Base-by-base conservation (phyloP, 1,139 yeast genomes). In the Spathaspora sp. region DNA sequence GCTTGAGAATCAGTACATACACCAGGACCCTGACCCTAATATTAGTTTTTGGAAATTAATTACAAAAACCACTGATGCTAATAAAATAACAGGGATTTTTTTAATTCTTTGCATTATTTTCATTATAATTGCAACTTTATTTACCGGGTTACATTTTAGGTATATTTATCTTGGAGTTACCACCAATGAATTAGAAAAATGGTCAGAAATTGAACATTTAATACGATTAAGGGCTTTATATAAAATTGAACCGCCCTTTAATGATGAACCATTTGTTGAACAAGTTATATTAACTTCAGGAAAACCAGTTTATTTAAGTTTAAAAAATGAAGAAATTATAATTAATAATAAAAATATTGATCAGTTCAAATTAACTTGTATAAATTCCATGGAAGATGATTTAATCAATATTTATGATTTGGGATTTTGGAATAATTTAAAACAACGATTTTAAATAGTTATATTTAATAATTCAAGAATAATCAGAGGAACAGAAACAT, bases 171-270 rank as follows among this genome's bases (percentile, higher is more conserved):
- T 84, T 37, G 99, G 99, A 0, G 86, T 86, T 54, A 90, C 98
- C n/a, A 89, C 97, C 1, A 91, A 88, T 59, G 99, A 93, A 65
- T 72, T 83, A 9, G 81, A 76, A 43, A 93, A 93, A 63, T 93
- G 98, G 98, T 81, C 75, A 23, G 83, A 78, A 17, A 74, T 93
- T 10, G 83, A 84, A 47, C 78, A 81, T 42, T 72, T 87, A 51
- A 74, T 89, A 8, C 46, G 55, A 3, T 57, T 78, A 9, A 70
- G 72, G 1, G 51, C 57, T 2, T 61, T 74, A 42, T 72, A 61
- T 49, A 52, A 51, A 46, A 42, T 53, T n/a, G 11, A 40, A n/a
- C 51, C 49, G 7, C 26, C 49, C 1, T 42, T 48, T 15, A 31
- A 45, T n/a, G 43, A 39, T 16, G 45, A 57, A 25, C 45, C 42